phyloP scores from a whole-genome alignment of 2,329 filamentous ascomycete genomes.

The Macrophomina phaseolina region DNA sequence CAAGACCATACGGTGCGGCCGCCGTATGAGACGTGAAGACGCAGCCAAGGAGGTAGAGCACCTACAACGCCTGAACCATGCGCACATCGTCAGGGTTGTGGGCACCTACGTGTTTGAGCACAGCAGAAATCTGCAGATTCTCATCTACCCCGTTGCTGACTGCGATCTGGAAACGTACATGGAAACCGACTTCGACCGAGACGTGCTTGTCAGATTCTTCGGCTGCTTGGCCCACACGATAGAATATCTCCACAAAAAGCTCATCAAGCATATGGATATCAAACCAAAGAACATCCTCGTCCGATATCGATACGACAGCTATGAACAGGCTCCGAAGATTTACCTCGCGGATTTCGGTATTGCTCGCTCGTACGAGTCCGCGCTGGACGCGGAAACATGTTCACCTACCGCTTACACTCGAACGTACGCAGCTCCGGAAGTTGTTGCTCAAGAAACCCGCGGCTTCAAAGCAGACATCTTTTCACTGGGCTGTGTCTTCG shows the following conservation, averaged over 20 bases:
- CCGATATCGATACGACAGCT: background rate
- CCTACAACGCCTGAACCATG: conserved; percentile 29
- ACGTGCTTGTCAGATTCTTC: conserved; percentile 21
- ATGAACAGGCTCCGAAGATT: conserved; percentile 19
- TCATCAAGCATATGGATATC: conserved; percentile 37
- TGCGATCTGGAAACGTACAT: conserved; percentile 31
- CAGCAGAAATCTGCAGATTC: conserved; percentile 31
- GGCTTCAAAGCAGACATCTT: conserved; percentile 35
- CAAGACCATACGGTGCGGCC: conserved; percentile 32
- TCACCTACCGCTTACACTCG: conserved; percentile 32
- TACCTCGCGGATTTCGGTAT: conserved; percentile 37
- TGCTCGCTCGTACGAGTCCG: conserved; percentile 28
- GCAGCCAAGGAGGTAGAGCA: conserved; percentile 32
- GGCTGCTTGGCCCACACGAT: conserved; percentile 31
- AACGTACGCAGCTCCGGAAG: conserved; percentile 36
- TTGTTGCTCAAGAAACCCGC: conserved; percentile 30
- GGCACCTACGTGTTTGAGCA: conserved; percentile 31
- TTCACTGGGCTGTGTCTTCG: conserved; percentile 36
- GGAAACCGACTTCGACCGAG: background rate
- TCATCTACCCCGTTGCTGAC: conserved; percentile 33
- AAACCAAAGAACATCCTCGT: conserved; percentile 36
- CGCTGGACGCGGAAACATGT: conserved; percentile 31
- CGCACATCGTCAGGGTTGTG: conserved; percentile 32
- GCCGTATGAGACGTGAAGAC: conserved; percentile 27
- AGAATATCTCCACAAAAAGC: conserved; percentile 29